A percentile compares a stretch with the other conserved stretches of the same genome.
These are phyloP conservation scores for Silene conica DNA, from an alignment of 148 eudicot genomes.

Conservation along the genomic window DNA sequence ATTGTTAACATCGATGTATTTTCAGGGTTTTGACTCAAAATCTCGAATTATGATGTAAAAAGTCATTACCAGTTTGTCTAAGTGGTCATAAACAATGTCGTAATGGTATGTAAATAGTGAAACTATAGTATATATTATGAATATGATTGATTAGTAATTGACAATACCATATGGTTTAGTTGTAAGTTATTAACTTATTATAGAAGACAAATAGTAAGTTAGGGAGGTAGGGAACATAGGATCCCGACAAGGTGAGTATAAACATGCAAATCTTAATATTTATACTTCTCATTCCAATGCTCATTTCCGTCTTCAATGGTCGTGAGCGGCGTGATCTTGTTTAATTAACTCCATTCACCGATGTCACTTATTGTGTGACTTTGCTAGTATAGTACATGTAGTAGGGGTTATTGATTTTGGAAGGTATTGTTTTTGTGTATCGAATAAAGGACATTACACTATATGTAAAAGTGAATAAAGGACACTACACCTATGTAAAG, in stretches of 20 bases:
- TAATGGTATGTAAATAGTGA: not conserved
- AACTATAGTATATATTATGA: not conserved
- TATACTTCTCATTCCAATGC: not conserved
- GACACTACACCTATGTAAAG: too few species aligned
- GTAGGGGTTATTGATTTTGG: too few species aligned
- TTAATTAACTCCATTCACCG: constrained; percentile 14
- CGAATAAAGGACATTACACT: too few species aligned
- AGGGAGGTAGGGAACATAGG: constrained; percentile 22
- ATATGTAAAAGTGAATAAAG: too few species aligned
- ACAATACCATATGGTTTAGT: constrained; percentile 19
- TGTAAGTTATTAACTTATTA: constrained; percentile 2
- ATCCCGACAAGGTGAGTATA: constrained; percentile 31
- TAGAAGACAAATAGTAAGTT: constrained; percentile 23
- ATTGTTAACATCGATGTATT: too few species aligned
- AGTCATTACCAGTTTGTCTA: too few species aligned
- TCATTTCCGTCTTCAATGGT: constrained; percentile 11
- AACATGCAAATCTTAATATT: constrained; percentile 8
- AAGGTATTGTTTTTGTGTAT: too few species aligned
- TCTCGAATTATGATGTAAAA: too few species aligned
- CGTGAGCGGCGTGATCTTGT: constrained; percentile 8
- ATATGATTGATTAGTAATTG: not conserved
- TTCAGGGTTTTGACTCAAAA: too few species aligned
- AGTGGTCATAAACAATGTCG: too few species aligned
- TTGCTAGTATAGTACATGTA: too few species aligned
- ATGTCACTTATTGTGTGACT: not conserved